Conservation (phyloP, 1,284 basidiomycete species). For the Naganishia sp. region DNA sequence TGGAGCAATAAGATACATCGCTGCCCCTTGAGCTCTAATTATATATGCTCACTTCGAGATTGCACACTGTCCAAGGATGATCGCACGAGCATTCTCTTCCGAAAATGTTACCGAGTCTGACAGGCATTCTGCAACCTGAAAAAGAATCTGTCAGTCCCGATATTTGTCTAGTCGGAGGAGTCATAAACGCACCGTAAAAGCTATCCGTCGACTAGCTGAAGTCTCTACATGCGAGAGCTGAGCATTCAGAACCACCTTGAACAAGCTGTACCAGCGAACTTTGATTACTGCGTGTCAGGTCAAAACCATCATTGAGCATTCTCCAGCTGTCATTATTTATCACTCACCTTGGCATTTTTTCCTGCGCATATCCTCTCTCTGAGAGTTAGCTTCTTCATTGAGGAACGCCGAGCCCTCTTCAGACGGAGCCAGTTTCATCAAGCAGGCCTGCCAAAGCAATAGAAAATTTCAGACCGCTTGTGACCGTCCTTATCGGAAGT, state of each 20-base stretch:
- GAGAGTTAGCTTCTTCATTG: not conserved
- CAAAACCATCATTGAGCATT: not conserved
- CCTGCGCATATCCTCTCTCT: not conserved
- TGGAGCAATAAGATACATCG: not conserved
- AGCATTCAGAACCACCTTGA: not conserved
- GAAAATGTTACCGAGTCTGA: slow-evolving; percentile 12
- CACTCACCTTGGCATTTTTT: slow-evolving; percentile 1
- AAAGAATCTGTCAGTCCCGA: not conserved
- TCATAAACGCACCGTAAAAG: not conserved
- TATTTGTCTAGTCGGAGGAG: too few relatives aligned
- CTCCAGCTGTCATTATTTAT: too few relatives aligned
- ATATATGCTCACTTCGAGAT: slow-evolving; percentile 1
- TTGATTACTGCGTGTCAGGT: not conserved
- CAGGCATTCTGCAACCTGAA: slow-evolving; percentile 13
- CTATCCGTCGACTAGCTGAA: slow-evolving; percentile 1
- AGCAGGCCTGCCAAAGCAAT: not conserved
- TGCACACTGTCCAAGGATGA: not conserved
- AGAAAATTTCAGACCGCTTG: not conserved
- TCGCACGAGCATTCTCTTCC: not conserved
- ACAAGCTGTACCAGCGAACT: slow-evolving; percentile 7
- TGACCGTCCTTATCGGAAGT: not conserved
- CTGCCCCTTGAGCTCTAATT: not conserved
- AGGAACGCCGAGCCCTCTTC: not conserved
- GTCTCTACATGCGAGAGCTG: too few relatives aligned
- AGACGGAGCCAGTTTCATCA: not conserved